These are phyloP conservation scores for Penicillium sp. DNA, from an alignment of 2,329 filamentous ascomycete genomes.

Conservation along the genomic window DNA sequence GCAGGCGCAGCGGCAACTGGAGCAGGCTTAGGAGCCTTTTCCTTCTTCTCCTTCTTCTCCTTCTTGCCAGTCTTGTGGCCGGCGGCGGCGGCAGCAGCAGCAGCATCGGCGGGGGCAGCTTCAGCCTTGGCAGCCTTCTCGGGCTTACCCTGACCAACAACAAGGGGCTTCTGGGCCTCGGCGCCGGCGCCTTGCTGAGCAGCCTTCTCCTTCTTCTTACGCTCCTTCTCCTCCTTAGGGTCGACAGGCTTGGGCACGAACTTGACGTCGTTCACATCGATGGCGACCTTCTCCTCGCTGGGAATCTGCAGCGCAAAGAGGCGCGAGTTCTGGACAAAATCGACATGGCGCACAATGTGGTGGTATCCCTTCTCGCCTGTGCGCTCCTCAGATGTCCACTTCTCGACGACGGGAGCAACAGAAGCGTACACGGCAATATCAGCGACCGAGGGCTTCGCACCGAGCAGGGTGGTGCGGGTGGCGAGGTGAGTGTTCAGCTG, in stretches of 20 bases:
- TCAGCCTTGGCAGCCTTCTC: constrained; percentile 46
- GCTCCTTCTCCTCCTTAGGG: constrained; percentile 93
- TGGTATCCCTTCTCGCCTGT: constrained; percentile 88
- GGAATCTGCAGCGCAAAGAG: constrained; percentile 68
- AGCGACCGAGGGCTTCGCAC: constrained; percentile 83
- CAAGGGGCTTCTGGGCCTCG: constrained; percentile 32
- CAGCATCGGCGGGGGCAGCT: constrained; percentile 31
- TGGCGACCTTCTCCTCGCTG: constrained; percentile 71
- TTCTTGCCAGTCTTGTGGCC: constrained; percentile 57
- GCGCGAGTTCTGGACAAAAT: constrained; percentile 90
- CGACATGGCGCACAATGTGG: constrained; percentile 85
- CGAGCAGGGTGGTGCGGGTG: constrained; percentile 83
- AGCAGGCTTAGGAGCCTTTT: constrained; percentile 76
- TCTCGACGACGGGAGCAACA: constrained; percentile 72
- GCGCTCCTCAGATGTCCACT: constrained; percentile 81
- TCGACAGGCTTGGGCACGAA: constrained; percentile 88
- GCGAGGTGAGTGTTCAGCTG: constrained; percentile 84
- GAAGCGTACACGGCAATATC: constrained; percentile 81
- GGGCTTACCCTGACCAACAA: constrained; percentile 40
- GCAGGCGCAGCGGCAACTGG: constrained; percentile 71
- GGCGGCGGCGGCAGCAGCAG: constrained; percentile 49
- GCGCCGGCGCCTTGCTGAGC: constrained; percentile 28
- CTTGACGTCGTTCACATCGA: constrained; percentile 77
- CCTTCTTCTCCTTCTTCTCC: constrained; percentile 83
- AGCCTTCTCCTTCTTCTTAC: constrained; percentile 90